Percentiles rank a stretch among this genome's conserved stretches.
phyloP scores from a whole-genome alignment of 2,329 filamentous ascomycete genomes.

The Fusarium pseudoanthophilum region DNA sequence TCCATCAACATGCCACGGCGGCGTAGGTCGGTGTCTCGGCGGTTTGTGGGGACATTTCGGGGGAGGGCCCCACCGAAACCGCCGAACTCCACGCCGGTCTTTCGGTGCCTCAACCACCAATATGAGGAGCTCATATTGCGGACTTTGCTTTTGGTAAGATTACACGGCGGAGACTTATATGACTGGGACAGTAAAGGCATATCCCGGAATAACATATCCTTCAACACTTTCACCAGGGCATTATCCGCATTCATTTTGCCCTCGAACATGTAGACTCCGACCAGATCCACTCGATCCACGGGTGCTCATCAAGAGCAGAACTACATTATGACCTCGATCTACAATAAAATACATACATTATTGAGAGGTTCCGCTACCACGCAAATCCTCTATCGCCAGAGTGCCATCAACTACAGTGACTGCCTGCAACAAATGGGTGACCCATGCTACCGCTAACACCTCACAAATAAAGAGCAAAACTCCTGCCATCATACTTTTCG shows the following conservation, averaged over 20 bases:
- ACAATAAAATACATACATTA: not conserved
- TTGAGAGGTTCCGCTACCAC: not conserved
- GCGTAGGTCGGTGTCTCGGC: slow-evolving; percentile 35
- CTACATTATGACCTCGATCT: not conserved
- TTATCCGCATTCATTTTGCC: not conserved
- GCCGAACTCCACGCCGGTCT: slow-evolving; percentile 39
- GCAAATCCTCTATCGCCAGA: not conserved
- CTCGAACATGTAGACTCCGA: not conserved
- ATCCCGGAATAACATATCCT: not conserved
- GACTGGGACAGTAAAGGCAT: too few relatives aligned
- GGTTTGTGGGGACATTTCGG: slow-evolving; percentile 23
- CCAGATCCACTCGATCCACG: not conserved
- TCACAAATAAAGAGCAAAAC: not conserved
- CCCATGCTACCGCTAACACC: not conserved
- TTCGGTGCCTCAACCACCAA: not conserved
- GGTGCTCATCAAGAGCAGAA: not conserved
- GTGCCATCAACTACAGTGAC: not conserved
- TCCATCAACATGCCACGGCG: not conserved
- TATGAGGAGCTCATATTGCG: not conserved
- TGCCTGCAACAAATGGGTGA: not conserved
- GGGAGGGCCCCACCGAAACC: slow-evolving; percentile 38
- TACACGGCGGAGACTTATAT: too few relatives aligned
- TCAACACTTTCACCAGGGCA: not conserved
- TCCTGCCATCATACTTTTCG: not conserved
- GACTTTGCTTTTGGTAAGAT: not conserved